These are phyloP conservation scores for Candida arabinofermentans DNA, from an alignment of 805 yeast species.

Conservation along the genomic window DNA sequence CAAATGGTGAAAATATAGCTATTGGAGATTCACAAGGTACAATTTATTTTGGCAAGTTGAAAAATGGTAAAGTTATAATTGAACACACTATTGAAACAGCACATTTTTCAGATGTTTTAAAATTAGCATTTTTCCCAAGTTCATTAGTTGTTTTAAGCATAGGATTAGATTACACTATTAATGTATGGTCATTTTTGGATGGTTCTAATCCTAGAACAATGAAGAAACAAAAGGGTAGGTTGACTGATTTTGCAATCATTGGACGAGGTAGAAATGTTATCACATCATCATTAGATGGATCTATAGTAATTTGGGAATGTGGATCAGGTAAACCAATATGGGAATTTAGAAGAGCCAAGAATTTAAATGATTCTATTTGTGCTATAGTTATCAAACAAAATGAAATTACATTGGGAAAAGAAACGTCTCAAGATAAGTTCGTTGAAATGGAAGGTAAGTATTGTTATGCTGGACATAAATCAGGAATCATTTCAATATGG, in stretches of 20 bases:
- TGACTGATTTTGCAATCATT: slow-evolving; percentile 48
- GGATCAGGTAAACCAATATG: slow-evolving; percentile 47
- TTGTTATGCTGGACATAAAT: slow-evolving; percentile 39
- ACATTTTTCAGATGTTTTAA: slow-evolving; percentile 46
- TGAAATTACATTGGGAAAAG: slow-evolving; percentile 17
- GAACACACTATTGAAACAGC: slow-evolving; percentile 30
- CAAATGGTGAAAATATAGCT: slow-evolving; percentile 9
- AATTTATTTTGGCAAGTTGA: slow-evolving; percentile 8
- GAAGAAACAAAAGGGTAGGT: slow-evolving; percentile 42
- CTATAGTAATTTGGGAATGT: slow-evolving; percentile 66
- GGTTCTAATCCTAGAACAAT: slow-evolving; percentile 50
- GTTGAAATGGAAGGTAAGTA: slow-evolving; percentile 45
- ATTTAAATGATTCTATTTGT: slow-evolving; percentile 33
- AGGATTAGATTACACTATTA: slow-evolving; percentile 54
- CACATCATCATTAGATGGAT: slow-evolving; percentile 52
- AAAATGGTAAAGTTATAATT: not conserved
- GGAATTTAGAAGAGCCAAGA: slow-evolving; percentile 35
- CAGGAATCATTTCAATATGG: slow-evolving; percentile 41
- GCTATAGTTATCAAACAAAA: slow-evolving; percentile 19
- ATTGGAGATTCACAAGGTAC: slow-evolving; percentile 17
- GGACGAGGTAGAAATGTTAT: slow-evolving; percentile 68
- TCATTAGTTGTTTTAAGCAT: slow-evolving; percentile 55
- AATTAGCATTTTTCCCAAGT: slow-evolving; percentile 55
- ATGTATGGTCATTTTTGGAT: slow-evolving; percentile 54
- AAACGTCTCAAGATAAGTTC: slow-evolving; percentile 36